A percentile compares a stretch with the other conserved stretches of the same genome.
Evolutionary conservation across 768 basidiomycete genomes (phyloP).

Genomic region (Tubosaeta sp.): DNA sequence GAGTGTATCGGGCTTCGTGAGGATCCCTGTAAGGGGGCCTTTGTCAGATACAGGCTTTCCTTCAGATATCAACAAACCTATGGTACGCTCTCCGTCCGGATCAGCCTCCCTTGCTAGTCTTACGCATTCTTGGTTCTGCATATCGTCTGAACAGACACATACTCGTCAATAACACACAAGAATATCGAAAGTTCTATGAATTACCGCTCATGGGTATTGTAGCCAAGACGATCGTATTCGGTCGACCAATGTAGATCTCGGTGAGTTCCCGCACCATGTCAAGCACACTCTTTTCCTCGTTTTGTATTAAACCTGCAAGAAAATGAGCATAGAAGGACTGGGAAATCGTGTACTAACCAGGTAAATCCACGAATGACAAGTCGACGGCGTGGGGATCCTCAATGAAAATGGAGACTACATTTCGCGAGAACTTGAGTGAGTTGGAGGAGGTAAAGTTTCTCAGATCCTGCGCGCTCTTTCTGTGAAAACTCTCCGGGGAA

Average conservation of each 20-base stretch:
- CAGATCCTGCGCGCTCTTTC: slow-evolving; percentile 24
- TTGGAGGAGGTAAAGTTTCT: slow-evolving; percentile 18
- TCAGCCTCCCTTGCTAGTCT: slow-evolving; percentile 51
- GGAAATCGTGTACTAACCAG: slow-evolving; percentile 33
- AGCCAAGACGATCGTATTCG: slow-evolving; percentile 59
- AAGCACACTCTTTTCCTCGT: slow-evolving; percentile 38
- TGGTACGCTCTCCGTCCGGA: slow-evolving; percentile 52
- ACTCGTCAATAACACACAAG: not conserved
- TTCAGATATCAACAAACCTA: slow-evolving; percentile 39
- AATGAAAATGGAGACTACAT: slow-evolving; percentile 45
- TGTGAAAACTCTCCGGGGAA: slow-evolving; percentile 16
- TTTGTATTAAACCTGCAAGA: slow-evolving; percentile 52
- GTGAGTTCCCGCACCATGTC: slow-evolving; percentile 47
- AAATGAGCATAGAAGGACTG: slow-evolving; percentile 1
- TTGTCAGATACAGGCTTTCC: not conserved
- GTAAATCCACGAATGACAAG: slow-evolving; percentile 51
- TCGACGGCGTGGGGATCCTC: slow-evolving; percentile 43
- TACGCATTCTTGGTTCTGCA: slow-evolving; percentile 60
- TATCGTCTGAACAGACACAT: slow-evolving; percentile 47
- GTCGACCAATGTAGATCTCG: slow-evolving; percentile 39
- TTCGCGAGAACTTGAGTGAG: slow-evolving; percentile 43
- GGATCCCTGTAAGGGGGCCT: slow-evolving; percentile 42
- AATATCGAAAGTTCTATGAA: not conserved
- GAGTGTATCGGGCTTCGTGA: slow-evolving; percentile 67
- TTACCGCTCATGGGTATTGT: slow-evolving; percentile 63